Percentiles rank a stretch among this genome's conserved stretches.
phyloP scores from a whole-genome alignment of 345 rosid genomes.

The Populus alba region DNA sequence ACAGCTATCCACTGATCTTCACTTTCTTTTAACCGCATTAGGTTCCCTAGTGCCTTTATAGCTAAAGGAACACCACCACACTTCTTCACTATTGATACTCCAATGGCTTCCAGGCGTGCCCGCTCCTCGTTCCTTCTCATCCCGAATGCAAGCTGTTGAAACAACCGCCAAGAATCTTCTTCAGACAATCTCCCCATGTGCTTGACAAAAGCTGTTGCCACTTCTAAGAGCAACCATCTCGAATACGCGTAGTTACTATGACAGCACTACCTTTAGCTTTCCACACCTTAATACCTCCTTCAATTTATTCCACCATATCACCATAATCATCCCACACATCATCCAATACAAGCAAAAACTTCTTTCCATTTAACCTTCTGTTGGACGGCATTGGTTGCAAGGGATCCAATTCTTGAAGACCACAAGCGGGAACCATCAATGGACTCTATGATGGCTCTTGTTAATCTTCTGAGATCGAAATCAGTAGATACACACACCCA shows the following conservation, averaged over 20 bases:
- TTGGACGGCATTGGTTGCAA: not conserved
- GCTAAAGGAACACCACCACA: conserved; percentile 20
- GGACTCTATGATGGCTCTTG: conserved; percentile 1
- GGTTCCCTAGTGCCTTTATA: conserved; percentile 2
- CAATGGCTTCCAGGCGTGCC: not conserved
- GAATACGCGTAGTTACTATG: not conserved
- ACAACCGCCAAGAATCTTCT: conserved; percentile 9
- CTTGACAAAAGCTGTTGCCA: not conserved
- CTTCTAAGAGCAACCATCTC: not conserved
- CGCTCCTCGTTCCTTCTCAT: not conserved
- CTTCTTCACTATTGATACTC: conserved; percentile 6
- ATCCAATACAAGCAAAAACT: conserved; percentile 9
- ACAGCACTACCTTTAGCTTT: not conserved
- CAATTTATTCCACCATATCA: conserved; percentile 1
- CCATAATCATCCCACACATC: not conserved
- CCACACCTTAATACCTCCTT: not conserved
- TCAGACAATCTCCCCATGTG: not conserved
- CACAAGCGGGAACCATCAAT: not conserved
- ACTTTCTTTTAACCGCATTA: not conserved
- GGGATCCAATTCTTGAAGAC: not conserved
- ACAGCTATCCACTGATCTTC: conserved; percentile 11
- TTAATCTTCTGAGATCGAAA: not conserved
- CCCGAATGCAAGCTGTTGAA: not conserved
- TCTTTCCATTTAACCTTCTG: not conserved
- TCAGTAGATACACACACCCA: conserved; percentile 8